A percentile compares a stretch with the other conserved stretches of the same genome.
Evolutionary conservation across 2,329 filamentous ascomycete genomes (phyloP).

Genomic region (Neofusicoccum cordaticola): DNA sequence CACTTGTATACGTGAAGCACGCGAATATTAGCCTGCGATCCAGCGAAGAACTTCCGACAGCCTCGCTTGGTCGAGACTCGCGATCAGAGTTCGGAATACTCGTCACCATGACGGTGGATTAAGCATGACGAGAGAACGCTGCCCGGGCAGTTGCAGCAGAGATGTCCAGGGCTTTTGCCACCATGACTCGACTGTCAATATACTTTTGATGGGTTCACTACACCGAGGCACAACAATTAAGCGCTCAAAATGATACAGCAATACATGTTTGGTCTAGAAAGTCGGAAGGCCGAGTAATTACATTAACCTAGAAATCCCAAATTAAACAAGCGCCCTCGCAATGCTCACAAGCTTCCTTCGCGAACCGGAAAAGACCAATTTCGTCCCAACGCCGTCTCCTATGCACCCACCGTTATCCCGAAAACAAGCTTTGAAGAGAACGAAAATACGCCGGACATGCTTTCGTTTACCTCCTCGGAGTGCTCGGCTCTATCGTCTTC

Average conservation of each 20-base stretch:
- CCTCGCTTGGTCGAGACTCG: background rate
- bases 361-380: background rate
- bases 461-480: background rate
- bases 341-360: background rate
- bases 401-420: background rate
- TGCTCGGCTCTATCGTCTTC: conserved; percentile 1
- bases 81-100: background rate
- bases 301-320: background rate
- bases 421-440: background rate
- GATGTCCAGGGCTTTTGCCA: background rate
- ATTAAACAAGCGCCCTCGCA: conserved; percentile 8
- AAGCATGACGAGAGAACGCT: background rate
- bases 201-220: background rate
- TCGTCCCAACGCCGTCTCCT: background rate
- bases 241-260: background rate
- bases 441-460: background rate
- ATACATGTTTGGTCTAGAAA: background rate
- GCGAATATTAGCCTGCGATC: background rate
- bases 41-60: background rate
- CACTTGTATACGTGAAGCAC: background rate
- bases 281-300: background rate
- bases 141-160: background rate
- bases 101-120: background rate
- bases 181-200: background rate
- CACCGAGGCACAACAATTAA: background rate